Evolutionary conservation across 1,284 basidiomycete genomes (phyloP), one percentile per base, ranked within the genome.

Genomic region (Pyrrhoderma lamaoense): DNA sequence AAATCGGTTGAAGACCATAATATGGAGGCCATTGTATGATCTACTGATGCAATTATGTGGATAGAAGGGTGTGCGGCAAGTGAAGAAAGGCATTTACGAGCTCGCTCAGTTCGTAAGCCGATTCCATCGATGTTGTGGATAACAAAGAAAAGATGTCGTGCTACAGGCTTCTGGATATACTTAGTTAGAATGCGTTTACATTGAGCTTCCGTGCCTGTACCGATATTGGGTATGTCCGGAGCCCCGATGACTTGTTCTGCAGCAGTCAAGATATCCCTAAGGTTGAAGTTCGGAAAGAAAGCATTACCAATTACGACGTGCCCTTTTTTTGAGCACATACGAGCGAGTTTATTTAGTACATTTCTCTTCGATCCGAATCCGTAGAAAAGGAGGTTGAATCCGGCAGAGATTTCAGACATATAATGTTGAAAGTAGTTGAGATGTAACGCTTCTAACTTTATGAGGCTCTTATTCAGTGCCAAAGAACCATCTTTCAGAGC

Each of bases 111-210:
- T 38, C 89, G 85, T 22, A 94, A 70, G 2, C 78, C 67, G 0
- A 82, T 74, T 0, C 84, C 76, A 60, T 97, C 93, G 62, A 95
- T 82, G 67, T 89, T 93, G 71, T 97, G 92, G 18, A 95, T 72
- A 58, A 93, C 66, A 53, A 96, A 68, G 62, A 82, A 93, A 22
- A 95, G 73, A 19, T 77, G 67, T 18, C 58, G 56, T 7, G 54
- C 47, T 7, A n/a, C 21, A 64, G 35, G 63, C 23, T 58, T 55
- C 19, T 63, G 50, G 2, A 70, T 61, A 60, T 88, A 85, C 62
- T 82, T 80, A 31, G 78, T 70, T 58, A 80, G 75, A 51, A 90
- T 79, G 21, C 82, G 74, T 52, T 75, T 74, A 0, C 79, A 71
- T 56, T 85, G 82, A 44, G 73, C 74, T 36, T 92, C 89, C 1